Conservation (phyloP, 306 rosid species). For the Fragaria iinumae region DNA sequence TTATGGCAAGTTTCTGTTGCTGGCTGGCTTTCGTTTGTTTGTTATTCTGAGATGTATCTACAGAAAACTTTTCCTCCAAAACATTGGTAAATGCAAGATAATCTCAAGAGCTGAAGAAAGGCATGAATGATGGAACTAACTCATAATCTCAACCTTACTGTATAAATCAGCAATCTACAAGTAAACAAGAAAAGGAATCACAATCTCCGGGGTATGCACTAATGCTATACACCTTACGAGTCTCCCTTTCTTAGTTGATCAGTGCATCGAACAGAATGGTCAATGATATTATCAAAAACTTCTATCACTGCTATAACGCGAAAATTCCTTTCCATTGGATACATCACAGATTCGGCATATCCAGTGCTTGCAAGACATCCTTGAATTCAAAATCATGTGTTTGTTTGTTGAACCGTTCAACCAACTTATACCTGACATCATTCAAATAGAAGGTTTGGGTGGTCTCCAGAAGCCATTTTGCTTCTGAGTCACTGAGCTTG, state of each 20-base stretch:
- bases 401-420: conserved; percentile 79
- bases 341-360: conserved; percentile 64
- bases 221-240: neutral
- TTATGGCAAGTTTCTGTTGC: too few species aligned
- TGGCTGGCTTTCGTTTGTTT: neutral
- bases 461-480: conserved; percentile 79
- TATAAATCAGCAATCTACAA: neutral
- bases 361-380: conserved; percentile 76
- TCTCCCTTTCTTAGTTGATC: neutral
- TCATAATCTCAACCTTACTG: neutral
- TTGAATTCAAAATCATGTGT: conserved; percentile 88
- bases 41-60: neutral
- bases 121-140: neutral
- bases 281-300: neutral
- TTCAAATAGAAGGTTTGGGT: conserved; percentile 80
- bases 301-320: neutral
- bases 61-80: neutral
- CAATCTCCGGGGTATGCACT: too few species aligned
- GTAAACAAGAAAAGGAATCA: neutral
- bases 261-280: neutral
- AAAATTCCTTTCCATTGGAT: neutral
- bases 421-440: conserved; percentile 69
- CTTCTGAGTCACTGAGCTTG: conserved; percentile 76
- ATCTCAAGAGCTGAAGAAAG: neutral
- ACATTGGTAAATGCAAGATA: neutral